Evolutionary conservation across 2,329 filamentous ascomycete genomes (phyloP).

Genomic region (Cladosporium austrohemisphaericum): DNA sequence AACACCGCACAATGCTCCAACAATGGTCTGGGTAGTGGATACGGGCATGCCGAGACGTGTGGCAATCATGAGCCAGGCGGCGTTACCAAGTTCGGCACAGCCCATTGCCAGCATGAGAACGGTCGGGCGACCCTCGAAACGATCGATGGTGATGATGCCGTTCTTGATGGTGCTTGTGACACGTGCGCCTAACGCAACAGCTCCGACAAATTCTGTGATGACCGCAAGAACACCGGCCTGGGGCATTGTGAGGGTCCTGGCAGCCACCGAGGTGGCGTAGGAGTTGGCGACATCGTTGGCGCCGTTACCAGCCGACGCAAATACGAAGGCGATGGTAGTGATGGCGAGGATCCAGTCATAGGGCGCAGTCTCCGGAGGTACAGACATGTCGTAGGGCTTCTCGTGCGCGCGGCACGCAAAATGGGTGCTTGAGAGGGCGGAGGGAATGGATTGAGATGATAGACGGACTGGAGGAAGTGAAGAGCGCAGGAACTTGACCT

Average conservation of each 20-base stretch:
- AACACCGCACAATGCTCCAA: conserved; percentile 47
- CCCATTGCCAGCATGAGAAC: conserved; percentile 50
- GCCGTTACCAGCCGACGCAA: conserved; percentile 59
- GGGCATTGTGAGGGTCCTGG: conserved; percentile 48
- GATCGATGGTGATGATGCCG: conserved; percentile 50
- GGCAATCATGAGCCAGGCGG: conserved; percentile 52
- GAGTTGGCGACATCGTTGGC: conserved; percentile 53
- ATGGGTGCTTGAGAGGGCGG: neutral
- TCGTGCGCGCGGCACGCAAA: neutral
- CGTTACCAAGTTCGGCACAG: conserved; percentile 39
- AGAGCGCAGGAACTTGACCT: conserved; percentile 2
- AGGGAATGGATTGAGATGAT: neutral
- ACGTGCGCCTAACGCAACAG: conserved; percentile 48
- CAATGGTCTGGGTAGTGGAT: conserved; percentile 56
- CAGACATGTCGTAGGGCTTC: neutral
- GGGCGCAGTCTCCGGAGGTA: conserved; percentile 1
- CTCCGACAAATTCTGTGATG: conserved; percentile 50
- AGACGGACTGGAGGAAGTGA: neutral
- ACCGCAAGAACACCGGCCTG: conserved; percentile 47
- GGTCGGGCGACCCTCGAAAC: conserved; percentile 45
- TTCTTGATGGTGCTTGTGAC: conserved; percentile 60
- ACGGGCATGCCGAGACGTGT: conserved; percentile 54
- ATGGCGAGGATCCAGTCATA: conserved; percentile 50
- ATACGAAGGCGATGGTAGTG: conserved; percentile 60
- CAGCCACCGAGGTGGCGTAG: conserved; percentile 50